Base-by-base conservation (phyloP, 176 grass and related monocot species). In the Carex myosuroides region DNA sequence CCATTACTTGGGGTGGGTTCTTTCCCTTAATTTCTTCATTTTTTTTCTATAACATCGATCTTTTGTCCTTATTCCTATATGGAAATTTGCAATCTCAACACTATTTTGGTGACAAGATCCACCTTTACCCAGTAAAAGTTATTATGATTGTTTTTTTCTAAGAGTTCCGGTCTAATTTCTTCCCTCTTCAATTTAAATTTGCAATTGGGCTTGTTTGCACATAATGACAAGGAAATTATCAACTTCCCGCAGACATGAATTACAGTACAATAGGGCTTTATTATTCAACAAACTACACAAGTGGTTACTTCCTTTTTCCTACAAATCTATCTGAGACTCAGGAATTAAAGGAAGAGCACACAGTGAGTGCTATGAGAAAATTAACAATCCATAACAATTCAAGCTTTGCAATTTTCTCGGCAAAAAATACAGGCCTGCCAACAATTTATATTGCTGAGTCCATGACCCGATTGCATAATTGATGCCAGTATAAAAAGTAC, bases 1-100 rank as follows among this genome's bases (percentile, higher is more conserved):
- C 57, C 50, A 39, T 62, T 20, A 83, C 80, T 68, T 83, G 61
- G 80, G 80, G 80, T 82, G 32, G 33, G 80, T 83, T 68, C 26
- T 60, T 66, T 68, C 5, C 13, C 7, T 83, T 67, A 8, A 50
- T 83, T 60, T 83, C 42, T 29, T 76, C 46, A 42, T 12, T 17
- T 50, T 24, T 16, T 71, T 2, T 9, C 52, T 64, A 46, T 64
- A 1, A 57, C 1, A 54, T 57, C 50, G 5, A 29, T 78, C 50
- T 56, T 33, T 46, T 29, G 29, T 29, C 29, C 29, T 46, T 78
- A 12, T 32, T 32, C 13, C 14, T 78, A 17, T 71, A 42, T 71
- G 44, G 6, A 71, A 20, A 2, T 78, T 55, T 32, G 11, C 72
- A 52, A 24, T 74, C n/a, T 54, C 18, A 24, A 62, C 33, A 3